Base-by-base conservation (phyloP, 805 yeast genomes). In the Cyberlindnera maclurae region DNA sequence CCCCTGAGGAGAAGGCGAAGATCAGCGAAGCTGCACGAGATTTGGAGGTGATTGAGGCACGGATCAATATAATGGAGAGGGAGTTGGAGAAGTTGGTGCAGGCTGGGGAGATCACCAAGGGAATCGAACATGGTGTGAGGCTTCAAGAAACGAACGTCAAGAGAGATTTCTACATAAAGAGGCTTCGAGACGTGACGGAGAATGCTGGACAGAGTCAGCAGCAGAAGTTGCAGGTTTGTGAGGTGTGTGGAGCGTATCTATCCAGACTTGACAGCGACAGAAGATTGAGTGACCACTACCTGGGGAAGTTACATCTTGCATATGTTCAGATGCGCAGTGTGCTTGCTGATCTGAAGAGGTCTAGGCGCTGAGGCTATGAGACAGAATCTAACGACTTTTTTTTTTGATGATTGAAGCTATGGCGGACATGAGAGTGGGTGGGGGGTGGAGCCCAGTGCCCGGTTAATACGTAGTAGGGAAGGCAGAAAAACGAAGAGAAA, bases 171-270 rank as follows among this genome's bases (percentile, higher is more conserved):
- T 62, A 77, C 13, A 75, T 80, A 1, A 74, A 72, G 37, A 72
- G 70, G 35, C 78, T 82, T 4, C 63, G 82, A 31, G 69, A 65
- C 18, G 60, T 82, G 6, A 71, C 79, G 12, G 95, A 85, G 41
- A 79, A 76, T 52, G 69, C 82, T 7, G 93, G 94, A 3, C 90
- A 85, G 49, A 74, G 88, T 11, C 86, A 93, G 1, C 95, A 84
- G 54, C 97, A 89, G 52, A 85, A 86, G 57, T 66, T 89, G 33
- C 96, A 88, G 58, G 95, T 86, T 1, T 89, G 97, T 60, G 83
- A 77, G 46, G 78, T 77, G 2, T 89, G 97, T 62, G 96, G 95
- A 1, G 95, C 95, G 1, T 87, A 82, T 53, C 64, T 90, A 29
- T 83, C 95, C 8, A 67, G 90, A 44, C 63, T 88, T 40, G 97